phyloP scores from a whole-genome alignment of 805 yeast species.

The Candida xyloterini region DNA sequence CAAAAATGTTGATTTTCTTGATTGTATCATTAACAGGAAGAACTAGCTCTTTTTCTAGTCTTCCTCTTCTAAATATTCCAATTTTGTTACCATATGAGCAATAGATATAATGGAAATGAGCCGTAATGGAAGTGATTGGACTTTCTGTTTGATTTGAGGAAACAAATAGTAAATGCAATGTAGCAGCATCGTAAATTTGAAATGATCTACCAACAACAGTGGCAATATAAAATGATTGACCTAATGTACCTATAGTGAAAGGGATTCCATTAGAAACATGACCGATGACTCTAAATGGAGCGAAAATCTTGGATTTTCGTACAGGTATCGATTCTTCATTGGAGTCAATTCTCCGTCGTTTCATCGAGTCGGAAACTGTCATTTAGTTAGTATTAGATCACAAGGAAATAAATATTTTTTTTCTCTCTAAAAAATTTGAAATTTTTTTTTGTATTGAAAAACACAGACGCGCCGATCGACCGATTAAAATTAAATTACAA shows the following conservation, averaged over 20 bases:
- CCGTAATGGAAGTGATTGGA: slow-evolving; percentile 65
- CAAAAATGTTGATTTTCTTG: slow-evolving; percentile 60
- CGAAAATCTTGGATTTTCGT: slow-evolving; percentile 57
- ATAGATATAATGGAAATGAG: slow-evolving; percentile 82
- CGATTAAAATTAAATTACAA: background rate
- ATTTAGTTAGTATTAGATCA: slow-evolving; percentile 2
- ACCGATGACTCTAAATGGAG: slow-evolving; percentile 86
- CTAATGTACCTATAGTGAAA: slow-evolving; percentile 84
- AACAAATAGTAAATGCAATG: slow-evolving; percentile 79
- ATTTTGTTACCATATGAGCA: slow-evolving; percentile 70
- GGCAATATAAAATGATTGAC: slow-evolving; percentile 80
- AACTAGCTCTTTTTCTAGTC: slow-evolving; percentile 43
- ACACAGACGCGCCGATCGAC: slow-evolving; percentile 7
- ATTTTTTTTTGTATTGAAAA: slow-evolving; percentile 7
- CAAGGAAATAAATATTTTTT: slow-evolving; percentile 5
- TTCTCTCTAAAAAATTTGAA: slow-evolving; percentile 5
- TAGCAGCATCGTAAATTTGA: slow-evolving; percentile 91
- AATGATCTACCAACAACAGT: slow-evolving; percentile 88
- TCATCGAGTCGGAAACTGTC: slow-evolving; percentile 10
- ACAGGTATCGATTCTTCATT: background rate
- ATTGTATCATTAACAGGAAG: slow-evolving; percentile 38
- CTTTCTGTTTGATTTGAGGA: slow-evolving; percentile 73
- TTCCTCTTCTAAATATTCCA: slow-evolving; percentile 83
- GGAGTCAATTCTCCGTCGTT: slow-evolving; percentile 11
- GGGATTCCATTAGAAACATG: slow-evolving; percentile 85